These are phyloP conservation scores for Lepidium aucheri DNA, from an alignment of 345 rosid genomes.

Conservation along the genomic window DNA sequence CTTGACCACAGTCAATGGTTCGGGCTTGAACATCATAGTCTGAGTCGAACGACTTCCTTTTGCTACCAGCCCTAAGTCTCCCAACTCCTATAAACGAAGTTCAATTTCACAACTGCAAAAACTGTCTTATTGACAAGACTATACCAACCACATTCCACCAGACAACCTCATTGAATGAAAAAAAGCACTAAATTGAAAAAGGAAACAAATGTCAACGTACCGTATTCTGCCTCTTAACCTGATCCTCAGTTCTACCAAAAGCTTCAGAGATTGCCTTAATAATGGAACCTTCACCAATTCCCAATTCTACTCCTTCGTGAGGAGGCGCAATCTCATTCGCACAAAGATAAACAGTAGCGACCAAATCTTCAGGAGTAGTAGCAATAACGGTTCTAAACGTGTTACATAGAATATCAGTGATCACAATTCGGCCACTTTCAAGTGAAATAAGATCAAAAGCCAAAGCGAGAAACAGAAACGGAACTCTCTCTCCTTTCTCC, in stretches of 20 bases:
- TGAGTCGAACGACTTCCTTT: slow-evolving; percentile 82
- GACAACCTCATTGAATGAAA: neutral
- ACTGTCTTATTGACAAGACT: too few species aligned
- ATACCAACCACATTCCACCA: neutral
- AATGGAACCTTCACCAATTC: slow-evolving; percentile 75
- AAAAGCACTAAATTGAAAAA: neutral
- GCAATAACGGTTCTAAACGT: slow-evolving; percentile 76
- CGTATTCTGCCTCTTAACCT: slow-evolving; percentile 61
- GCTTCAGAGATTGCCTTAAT: slow-evolving; percentile 82
- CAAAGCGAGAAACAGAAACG: slow-evolving; percentile 60
- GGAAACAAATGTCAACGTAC: slow-evolving; percentile 23
- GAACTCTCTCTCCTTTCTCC: slow-evolving; percentile 73
- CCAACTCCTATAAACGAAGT: slow-evolving; percentile 43
- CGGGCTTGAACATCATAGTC: slow-evolving; percentile 74
- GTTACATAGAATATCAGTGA: slow-evolving; percentile 81
- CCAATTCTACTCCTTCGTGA: slow-evolving; percentile 88
- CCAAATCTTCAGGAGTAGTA: slow-evolving; percentile 71
- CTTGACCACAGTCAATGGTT: slow-evolving; percentile 57
- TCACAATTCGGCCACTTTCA: slow-evolving; percentile 69
- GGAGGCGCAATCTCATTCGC: slow-evolving; percentile 82
- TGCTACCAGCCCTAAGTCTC: slow-evolving; percentile 89
- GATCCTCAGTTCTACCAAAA: slow-evolving; percentile 69
- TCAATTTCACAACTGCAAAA: too few species aligned
- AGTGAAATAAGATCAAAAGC: slow-evolving; percentile 66
- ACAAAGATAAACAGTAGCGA: slow-evolving; percentile 55